Evolutionary conservation across 306 rosid genomes (phyloP).

Genomic region (Castanopsis chinensis): DNA sequence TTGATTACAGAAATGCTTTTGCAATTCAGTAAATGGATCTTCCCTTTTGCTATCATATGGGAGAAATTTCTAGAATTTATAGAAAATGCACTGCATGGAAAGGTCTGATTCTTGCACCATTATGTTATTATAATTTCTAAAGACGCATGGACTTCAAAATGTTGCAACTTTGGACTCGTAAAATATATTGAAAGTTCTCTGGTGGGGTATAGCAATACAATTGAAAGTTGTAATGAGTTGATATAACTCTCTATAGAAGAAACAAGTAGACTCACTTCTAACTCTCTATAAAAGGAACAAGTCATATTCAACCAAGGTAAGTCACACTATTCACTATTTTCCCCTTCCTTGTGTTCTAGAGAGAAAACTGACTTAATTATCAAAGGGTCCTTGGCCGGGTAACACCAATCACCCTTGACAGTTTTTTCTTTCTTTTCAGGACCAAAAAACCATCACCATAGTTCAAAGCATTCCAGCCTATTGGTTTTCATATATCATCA

Average conservation of each 20-base stretch:
- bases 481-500: too few species aligned
- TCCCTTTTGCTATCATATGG: conserved; percentile 46
- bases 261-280: too few species aligned
- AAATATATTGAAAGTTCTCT: neutral
- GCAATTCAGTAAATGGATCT: conserved; percentile 54
- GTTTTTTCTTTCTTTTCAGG: too few species aligned
- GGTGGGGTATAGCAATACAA: neutral
- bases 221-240: neutral
- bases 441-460: too few species aligned
- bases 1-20: conserved; percentile 63
- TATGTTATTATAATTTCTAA: neutral
- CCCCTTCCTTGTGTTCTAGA: too few species aligned
- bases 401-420: too few species aligned
- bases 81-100: conserved; percentile 64
- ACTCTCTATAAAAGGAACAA: too few species aligned
- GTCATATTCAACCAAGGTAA: too few species aligned
- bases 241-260: neutral
- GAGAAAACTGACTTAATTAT: too few species aligned
- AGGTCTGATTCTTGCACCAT: conserved; percentile 48
- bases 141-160: neutral
- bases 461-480: too few species aligned
- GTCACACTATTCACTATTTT: too few species aligned
- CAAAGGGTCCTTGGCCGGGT: too few species aligned
- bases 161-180: neutral
- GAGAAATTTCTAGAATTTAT: conserved; percentile 68